Base-by-base conservation (phyloP, 352 stramenopile genomes). In the Pythium oligandrum region DNA sequence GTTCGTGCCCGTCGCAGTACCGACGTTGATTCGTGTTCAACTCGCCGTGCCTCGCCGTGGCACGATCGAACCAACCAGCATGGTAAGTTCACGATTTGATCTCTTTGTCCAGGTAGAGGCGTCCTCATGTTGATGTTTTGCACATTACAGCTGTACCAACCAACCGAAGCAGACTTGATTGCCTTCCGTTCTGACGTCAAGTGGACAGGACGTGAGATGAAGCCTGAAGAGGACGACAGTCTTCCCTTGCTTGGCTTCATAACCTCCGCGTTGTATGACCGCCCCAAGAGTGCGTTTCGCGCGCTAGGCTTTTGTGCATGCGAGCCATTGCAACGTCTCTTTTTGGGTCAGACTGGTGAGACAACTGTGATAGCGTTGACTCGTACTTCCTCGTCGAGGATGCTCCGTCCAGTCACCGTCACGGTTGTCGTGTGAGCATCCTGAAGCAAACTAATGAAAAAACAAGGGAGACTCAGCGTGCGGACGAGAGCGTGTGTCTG, bases 181-280 rank as follows among this genome's bases (percentile, higher is more conserved):
- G 35, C 7, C 9, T 68, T 58, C 10, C 39, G 40, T 9, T 11
- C 17, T 4, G 48, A 68, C 37, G 3, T 31, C n/a, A 68, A 68
- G 43, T 68, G 61, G 61, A 50, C 30, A 37, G 61, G 61, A 10
- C 47, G 55, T 43, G 34, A 63, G 9, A 37, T 45, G 6, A 31
- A 55, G 36, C n/a, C 49, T 26, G 37, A 35, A 4, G 10, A 17
- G 11, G 10, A 9, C 33, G 47, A 10, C 11, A 42, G 12, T 42
- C 12, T 42, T 42, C 7, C 12, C 38, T 48, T 87, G 3, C 53
- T 88, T 26, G 83, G 83, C 3, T 88, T 75, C 48, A 66, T 90
- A 44, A 90, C 79, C 9, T 90, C 78, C 4, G 76, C 80, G 8
- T 64, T 93, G n/a, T 90, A 93, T 51, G 83, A 93, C 38, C 72